phyloP scores from a whole-genome alignment of 1,284 basidiomycete species.

The Phellinidium pouzarii region DNA sequence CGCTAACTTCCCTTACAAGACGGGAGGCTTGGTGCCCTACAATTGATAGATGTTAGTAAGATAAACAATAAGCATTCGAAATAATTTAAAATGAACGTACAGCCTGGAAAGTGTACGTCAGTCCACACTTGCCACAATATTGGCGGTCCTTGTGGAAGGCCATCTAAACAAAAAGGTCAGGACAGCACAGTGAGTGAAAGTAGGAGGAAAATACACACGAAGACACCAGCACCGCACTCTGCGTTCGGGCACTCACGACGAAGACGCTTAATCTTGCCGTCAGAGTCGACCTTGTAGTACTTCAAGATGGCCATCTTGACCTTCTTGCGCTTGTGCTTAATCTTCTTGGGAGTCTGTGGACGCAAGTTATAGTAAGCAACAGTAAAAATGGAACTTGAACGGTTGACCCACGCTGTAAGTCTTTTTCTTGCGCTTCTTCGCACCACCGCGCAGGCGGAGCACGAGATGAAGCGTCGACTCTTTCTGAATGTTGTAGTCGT shows the following conservation, averaged over 20 bases:
- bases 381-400: slow-evolving; percentile 6
- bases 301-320: slow-evolving; percentile 99
- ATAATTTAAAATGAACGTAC: slow-evolving; percentile 27
- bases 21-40: slow-evolving; percentile 34
- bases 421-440: slow-evolving; percentile 99
- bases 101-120: slow-evolving; percentile 86
- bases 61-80: slow-evolving; percentile 1
- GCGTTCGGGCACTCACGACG: slow-evolving; percentile 91
- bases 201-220: slow-evolving; percentile 48
- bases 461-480: slow-evolving; percentile 96
- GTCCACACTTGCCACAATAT: slow-evolving; percentile 91
- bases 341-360: slow-evolving; percentile 93
- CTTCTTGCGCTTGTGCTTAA: slow-evolving; percentile 99
- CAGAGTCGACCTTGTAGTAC: slow-evolving; percentile 99
- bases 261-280: slow-evolving; percentile 99
- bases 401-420: slow-evolving; percentile 73
- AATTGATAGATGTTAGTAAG: slow-evolving; percentile 17
- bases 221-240: slow-evolving; percentile 93
- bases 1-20: slow-evolving; percentile 8
- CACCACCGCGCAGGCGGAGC: slow-evolving; percentile 92
- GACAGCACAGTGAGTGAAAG: background rate
- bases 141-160: slow-evolving; percentile 93
- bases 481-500: slow-evolving; percentile 94
- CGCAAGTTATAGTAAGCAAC: slow-evolving; percentile 15
- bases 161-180: slow-evolving; percentile 47